A percentile compares a stretch with the other conserved stretches of the same genome.
phyloP scores from a whole-genome alignment of 1,284 basidiomycete species.

The Apiotrichum akiyoshidainum region DNA sequence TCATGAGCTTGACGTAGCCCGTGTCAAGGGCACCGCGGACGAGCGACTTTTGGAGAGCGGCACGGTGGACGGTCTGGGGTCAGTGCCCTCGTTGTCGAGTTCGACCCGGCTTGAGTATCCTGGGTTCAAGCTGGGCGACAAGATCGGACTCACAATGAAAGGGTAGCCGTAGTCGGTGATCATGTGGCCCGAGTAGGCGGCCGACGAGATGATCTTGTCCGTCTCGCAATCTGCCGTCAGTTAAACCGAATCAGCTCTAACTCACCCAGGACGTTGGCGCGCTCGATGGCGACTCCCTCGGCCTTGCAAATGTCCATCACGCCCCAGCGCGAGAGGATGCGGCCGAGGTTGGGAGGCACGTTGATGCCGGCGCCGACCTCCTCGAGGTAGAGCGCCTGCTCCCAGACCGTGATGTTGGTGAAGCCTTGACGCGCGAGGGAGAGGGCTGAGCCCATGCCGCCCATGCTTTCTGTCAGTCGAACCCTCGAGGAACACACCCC shows the following conservation, averaged over 20 bases:
- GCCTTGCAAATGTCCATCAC: slow-evolving; percentile 30
- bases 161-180: slow-evolving; percentile 35
- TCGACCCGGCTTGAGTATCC: no score
- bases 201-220: slow-evolving; percentile 34
- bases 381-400: slow-evolving; percentile 33
- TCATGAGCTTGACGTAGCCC: slow-evolving; percentile 32
- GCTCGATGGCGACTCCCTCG: slow-evolving; percentile 38
- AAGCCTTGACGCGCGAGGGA: slow-evolving; percentile 38
- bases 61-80: slow-evolving; percentile 39
- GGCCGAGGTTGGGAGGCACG: slow-evolving; percentile 39
- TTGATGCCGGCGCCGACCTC: slow-evolving; percentile 47
- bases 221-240: slow-evolving; percentile 28
- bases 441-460: slow-evolving; percentile 39
- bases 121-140: no score
- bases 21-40: slow-evolving; percentile 31
- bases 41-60: slow-evolving; percentile 41
- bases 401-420: slow-evolving; percentile 39
- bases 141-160: slow-evolving; percentile 24
- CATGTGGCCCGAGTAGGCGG: slow-evolving; percentile 37
- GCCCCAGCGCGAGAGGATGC: slow-evolving; percentile 33
- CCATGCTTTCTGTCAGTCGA: slow-evolving; percentile 31
- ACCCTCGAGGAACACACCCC: neutral
- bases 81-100: neutral
- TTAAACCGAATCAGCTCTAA: slow-evolving; percentile 9
- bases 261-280: slow-evolving; percentile 36